phyloP scores from a whole-genome alignment of 257 asterid genomes.

The Plectranthus barbatus region DNA sequence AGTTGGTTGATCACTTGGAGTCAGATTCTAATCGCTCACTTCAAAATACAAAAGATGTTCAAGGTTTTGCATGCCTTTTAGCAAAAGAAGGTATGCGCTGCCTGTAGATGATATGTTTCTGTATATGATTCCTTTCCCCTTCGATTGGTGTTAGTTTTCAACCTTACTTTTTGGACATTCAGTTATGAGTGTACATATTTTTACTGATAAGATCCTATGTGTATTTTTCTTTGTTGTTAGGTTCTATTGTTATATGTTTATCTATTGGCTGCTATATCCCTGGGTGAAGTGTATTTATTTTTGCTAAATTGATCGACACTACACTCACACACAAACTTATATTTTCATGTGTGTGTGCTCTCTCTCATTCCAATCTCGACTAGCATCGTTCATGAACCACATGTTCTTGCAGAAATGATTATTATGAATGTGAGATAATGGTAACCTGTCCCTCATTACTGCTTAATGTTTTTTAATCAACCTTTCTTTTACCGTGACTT shows the following conservation, averaged over 20 bases:
- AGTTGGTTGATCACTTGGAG: constrained; percentile 75
- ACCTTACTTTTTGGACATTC: background rate
- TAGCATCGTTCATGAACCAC: background rate
- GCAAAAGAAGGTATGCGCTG: constrained; percentile 37
- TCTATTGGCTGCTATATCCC: background rate
- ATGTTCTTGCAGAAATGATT: background rate
- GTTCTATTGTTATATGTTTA: background rate
- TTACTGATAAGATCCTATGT: background rate
- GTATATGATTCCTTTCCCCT: constrained; percentile 1
- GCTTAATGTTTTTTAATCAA: background rate
- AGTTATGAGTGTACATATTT: background rate
- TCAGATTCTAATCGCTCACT: constrained; percentile 34
- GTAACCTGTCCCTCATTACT: background rate
- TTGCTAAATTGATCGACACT: background rate
- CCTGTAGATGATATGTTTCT: constrained; percentile 16
- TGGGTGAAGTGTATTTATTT: background rate
- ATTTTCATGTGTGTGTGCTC: background rate
- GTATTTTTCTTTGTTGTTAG: background rate
- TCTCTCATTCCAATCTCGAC: background rate
- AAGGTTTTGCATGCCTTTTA: constrained; percentile 29
- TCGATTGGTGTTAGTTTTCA: background rate
- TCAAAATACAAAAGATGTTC: constrained; percentile 37
- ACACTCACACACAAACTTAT: background rate
- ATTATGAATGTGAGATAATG: background rate
- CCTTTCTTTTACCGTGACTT: background rate